Base-by-base conservation (phyloP, 1,139 yeast species). In the Saccharomyces hybrid region DNA sequence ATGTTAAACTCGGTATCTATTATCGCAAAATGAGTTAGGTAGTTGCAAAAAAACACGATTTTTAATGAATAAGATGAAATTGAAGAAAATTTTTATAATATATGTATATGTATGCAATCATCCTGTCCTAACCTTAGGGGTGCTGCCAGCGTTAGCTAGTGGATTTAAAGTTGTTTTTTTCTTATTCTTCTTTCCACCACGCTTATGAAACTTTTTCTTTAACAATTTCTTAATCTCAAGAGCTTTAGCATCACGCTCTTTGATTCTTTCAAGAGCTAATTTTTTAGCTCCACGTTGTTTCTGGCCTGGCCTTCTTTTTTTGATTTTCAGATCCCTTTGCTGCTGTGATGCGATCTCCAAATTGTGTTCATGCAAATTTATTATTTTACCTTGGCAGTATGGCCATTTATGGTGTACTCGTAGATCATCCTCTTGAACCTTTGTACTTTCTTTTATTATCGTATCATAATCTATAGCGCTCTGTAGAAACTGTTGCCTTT, bases 161-260 rank as follows among this genome's bases (percentile, higher is more conserved):
- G 61, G 60, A 50, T 57, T 58, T n/a, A 38, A 38, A 49, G 47
- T 49, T n/a, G 57, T 54, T 48, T 67, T 69, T 67, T 74, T 76
- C 61, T 75, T 75, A 58, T 75, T 72, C 66, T 74, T 76, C 61
- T 74, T 76, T 30, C 82, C 81, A 52, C 81, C 81, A 65, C 80
- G 72, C 59, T 74, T 75, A 55, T 74, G 79, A 51, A 74, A 73
- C 61, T 73, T 73, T 70, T 77, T 77, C 65, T 71, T 71, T 41
- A 73, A 55, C 52, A 59, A 47, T 56, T 61, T 65, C 53, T 58
- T 67, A 11, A 66, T 49, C 52, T 63, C 58, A 62, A 69, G 55
- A 55, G 63, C 61, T 63, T 65, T 56, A 67, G 72, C 57, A 66
- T 70, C 56, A 71, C 83, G 70, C 55, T 75, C 75, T 28, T 62